These are phyloP conservation scores for Uronychia setigera DNA, from an alignment of 73 alveolate species.

Conservation along the genomic window DNA sequence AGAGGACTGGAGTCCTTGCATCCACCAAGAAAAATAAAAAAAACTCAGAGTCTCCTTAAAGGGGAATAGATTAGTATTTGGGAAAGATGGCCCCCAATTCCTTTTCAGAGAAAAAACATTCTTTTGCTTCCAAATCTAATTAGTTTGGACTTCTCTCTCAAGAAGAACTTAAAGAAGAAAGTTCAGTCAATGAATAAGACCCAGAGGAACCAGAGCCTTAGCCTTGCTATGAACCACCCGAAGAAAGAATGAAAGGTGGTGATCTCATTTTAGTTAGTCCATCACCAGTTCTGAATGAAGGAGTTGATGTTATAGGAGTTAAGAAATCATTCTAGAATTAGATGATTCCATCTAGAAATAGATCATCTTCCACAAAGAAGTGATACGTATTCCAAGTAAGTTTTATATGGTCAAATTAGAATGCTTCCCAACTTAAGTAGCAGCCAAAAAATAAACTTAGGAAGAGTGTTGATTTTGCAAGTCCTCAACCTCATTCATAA, in stretches of 20 bases:
- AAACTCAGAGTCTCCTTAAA: too few relatives aligned
- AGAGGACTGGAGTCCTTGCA: too few relatives aligned
- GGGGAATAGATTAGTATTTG: too few relatives aligned
- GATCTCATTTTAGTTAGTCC: background rate
- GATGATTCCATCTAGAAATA: background rate
- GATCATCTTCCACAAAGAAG: background rate
- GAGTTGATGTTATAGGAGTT: background rate
- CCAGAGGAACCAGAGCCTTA: too few relatives aligned
- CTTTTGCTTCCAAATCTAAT: too few relatives aligned
- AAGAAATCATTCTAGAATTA: background rate
- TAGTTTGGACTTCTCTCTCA: too few relatives aligned
- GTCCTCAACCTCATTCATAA: too few relatives aligned
- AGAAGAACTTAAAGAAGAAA: too few relatives aligned
- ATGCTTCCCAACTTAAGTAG: background rate
- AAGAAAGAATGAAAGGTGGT: background rate
- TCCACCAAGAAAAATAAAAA: too few relatives aligned
- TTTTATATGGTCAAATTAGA: background rate
- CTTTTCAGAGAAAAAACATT: too few relatives aligned
- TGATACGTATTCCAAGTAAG: background rate
- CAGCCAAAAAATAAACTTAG: background rate
- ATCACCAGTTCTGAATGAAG: background rate
- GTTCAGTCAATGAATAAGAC: too few relatives aligned
- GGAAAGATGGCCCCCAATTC: too few relatives aligned
- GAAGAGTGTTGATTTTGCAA: background rate
- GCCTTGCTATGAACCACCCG: background rate